These are phyloP conservation scores for Mycena maculata DNA, from an alignment of 768 basidiomycete species.

Conservation along the genomic window DNA sequence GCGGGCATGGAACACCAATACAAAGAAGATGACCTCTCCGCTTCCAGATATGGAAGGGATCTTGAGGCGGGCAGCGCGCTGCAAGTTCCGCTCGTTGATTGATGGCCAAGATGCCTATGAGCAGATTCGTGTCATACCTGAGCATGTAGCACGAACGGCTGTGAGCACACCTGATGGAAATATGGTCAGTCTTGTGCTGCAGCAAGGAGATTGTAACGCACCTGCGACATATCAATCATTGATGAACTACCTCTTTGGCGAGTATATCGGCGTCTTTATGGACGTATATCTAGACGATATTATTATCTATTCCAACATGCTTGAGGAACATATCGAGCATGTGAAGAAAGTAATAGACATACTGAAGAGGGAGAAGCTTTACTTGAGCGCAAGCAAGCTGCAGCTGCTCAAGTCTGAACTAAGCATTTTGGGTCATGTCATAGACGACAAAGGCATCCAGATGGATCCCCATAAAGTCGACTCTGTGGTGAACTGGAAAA, in stretches of 20 bases:
- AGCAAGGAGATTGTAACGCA: neutral
- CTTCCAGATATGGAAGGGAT: neutral
- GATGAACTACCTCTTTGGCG: neutral
- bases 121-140: too few species aligned
- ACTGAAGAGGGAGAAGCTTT: constrained; percentile 40
- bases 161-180: too few species aligned
- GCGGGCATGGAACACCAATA: neutral
- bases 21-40: neutral
- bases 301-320: neutral
- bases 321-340: constrained; percentile 3
- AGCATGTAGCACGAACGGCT: too few species aligned
- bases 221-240: neutral
- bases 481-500: constrained; percentile 25
- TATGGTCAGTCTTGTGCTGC: too few species aligned
- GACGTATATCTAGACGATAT: neutral
- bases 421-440: constrained; percentile 43
- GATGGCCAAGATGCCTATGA: too few species aligned
- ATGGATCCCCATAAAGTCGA: constrained; percentile 35
- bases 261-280: neutral
- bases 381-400: constrained; percentile 41
- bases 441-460: constrained; percentile 41
- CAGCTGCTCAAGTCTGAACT: constrained; percentile 30
- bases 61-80: too few species aligned
- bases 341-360: constrained; percentile 36
- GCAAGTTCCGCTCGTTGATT: too few species aligned